phyloP scores from a whole-genome alignment of 805 yeast species.

The Candida ulmi region DNA sequence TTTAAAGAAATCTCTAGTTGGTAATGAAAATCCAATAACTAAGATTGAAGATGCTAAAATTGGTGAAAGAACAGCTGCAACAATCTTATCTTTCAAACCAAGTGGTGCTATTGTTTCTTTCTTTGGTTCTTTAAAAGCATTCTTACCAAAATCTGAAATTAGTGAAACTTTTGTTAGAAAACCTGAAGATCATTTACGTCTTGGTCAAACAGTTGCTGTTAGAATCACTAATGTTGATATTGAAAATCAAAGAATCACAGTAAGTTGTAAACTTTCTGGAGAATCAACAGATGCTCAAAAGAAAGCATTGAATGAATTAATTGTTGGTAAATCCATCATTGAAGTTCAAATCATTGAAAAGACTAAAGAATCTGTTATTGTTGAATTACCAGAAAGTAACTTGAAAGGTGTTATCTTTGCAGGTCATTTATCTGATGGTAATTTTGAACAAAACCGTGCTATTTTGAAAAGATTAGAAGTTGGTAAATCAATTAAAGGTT shows the following conservation, averaged over 20 bases:
- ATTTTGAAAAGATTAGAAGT: constrained; percentile 53
- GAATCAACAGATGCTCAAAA: constrained; percentile 42
- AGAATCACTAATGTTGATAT: constrained; percentile 54
- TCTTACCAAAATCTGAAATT: constrained; percentile 81
- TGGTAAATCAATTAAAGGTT: constrained; percentile 54
- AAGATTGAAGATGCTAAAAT: constrained; percentile 50
- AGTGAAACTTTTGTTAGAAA: constrained; percentile 79
- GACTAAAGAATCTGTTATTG: constrained; percentile 64
- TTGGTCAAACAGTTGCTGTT: constrained; percentile 81
- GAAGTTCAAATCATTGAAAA: constrained; percentile 64
- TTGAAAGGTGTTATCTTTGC: constrained; percentile 66
- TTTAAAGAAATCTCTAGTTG: constrained; percentile 78
- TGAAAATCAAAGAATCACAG: constrained; percentile 50
- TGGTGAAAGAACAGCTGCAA: constrained; percentile 57
- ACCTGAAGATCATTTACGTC: constrained; percentile 70
- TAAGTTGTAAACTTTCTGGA: constrained; percentile 66
- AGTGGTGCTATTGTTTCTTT: constrained; percentile 82
- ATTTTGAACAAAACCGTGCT: constrained; percentile 67
- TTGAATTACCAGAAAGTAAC: constrained; percentile 44
- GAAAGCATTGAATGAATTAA: constrained; percentile 39
- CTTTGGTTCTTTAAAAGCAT: constrained; percentile 74
- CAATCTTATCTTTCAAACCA: constrained; percentile 64
- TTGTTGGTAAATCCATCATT: constrained; percentile 58
- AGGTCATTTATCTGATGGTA: constrained; percentile 75
- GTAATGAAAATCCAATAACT: constrained; percentile 32